Percentiles rank a stretch among this genome's conserved stretches.
Conservation (phyloP, 2,329 filamentous ascomycete genomes). For the Paraphoma sp. region DNA sequence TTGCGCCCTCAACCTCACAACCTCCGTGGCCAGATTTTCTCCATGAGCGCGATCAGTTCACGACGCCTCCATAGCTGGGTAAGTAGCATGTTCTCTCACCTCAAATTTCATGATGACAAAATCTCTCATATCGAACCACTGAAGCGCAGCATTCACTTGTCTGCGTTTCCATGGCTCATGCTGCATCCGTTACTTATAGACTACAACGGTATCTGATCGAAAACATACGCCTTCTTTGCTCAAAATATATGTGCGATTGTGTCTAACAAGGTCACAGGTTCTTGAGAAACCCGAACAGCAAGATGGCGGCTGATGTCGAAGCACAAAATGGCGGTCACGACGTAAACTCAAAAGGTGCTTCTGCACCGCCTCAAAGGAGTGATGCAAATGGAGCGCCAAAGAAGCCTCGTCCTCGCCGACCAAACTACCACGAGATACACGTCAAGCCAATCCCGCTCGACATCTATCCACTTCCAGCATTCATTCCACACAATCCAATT, state of each 20-base stretch:
- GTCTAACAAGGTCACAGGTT: constrained; percentile 18
- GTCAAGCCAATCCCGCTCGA: constrained; percentile 79
- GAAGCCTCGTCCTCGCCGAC: constrained; percentile 42
- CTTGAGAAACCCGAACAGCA: constrained; percentile 11
- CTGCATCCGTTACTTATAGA: constrained; percentile 43
- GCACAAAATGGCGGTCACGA: constrained; percentile 14
- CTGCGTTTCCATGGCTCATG: constrained; percentile 37
- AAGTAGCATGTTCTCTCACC: neutral
- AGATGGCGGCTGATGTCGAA: constrained; percentile 19
- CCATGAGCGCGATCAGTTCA: constrained; percentile 1
- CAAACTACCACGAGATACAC: constrained; percentile 78
- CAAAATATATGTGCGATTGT: neutral
- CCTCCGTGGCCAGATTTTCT: neutral
- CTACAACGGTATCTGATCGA: constrained; percentile 50
- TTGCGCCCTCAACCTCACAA: constrained; percentile 1
- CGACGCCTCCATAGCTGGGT: constrained; percentile 1
- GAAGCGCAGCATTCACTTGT: constrained; percentile 41
- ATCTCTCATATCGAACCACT: constrained; percentile 32
- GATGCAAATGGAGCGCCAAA: constrained; percentile 23
- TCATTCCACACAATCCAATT: constrained; percentile 91
- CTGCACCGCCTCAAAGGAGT: constrained; percentile 16
- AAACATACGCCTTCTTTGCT: neutral
- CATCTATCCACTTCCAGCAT: constrained; percentile 81
- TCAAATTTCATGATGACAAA: constrained; percentile 31
- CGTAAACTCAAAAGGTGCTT: constrained; percentile 8